A percentile compares a stretch with the other conserved stretches of the same genome.
These are phyloP conservation scores for Fusarium nygamai DNA, from an alignment of 2,329 filamentous ascomycete genomes.

Conservation along the genomic window DNA sequence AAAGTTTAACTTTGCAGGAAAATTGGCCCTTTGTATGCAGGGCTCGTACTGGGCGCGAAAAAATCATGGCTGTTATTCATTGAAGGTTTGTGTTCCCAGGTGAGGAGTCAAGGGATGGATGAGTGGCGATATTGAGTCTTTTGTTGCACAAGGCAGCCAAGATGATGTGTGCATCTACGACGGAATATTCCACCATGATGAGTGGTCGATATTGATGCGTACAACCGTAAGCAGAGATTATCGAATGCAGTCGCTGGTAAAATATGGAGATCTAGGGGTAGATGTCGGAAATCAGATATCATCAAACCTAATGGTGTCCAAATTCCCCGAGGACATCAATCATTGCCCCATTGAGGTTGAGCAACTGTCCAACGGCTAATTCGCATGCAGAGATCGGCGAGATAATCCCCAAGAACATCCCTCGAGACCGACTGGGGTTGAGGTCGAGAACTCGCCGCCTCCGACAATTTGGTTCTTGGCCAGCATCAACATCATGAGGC, in stretches of 20 bases:
- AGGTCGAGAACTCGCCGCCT: constrained; percentile 26
- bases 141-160: background rate
- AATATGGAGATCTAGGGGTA: constrained; percentile 5
- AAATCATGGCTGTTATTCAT: background rate
- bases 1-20: background rate
- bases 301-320: background rate
- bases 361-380: constrained; percentile 21
- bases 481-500: background rate
- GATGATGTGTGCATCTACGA: background rate
- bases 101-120: background rate
- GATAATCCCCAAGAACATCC: constrained; percentile 14
- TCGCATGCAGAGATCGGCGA: constrained; percentile 27
- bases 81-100: background rate
- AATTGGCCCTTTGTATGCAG: background rate
- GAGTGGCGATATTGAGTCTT: background rate
- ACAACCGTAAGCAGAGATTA: background rate
- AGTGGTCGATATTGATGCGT: background rate
- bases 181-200: background rate
- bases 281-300: background rate
- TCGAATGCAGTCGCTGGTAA: background rate
- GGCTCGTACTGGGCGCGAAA: background rate
- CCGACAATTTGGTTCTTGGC: constrained; percentile 1
- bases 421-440: constrained; percentile 7
- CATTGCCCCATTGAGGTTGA: constrained; percentile 20
- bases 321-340: constrained; percentile 15